Base-by-base conservation (phyloP, 495 filamentous ascomycete genomes). In the Aspergillus campestris region DNA sequence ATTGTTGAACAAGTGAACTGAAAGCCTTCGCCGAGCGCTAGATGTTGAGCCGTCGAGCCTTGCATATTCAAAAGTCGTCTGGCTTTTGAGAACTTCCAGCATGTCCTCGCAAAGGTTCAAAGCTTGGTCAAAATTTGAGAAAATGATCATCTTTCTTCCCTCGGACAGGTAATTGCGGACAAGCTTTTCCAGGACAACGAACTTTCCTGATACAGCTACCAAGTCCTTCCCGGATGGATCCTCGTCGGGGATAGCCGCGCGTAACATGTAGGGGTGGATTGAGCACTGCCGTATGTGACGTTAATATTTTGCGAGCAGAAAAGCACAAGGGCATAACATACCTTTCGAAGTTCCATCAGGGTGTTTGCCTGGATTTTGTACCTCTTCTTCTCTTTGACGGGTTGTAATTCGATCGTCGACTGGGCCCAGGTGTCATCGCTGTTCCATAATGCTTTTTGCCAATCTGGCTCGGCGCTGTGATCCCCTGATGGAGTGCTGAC, bases 331-430 rank as follows among this genome's bases (percentile, higher is more conserved):
- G 8, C 34, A 27, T 5, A 15, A 27, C 52, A 37, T 53, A 66
- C 64, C 53, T 83, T 83, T 31, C 80, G 63, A 5, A 84, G 58
- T 46, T 84, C 80, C 74, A 83, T 79, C 5, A 86, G 56, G 1
- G 81, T 63, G 44, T 83, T 84, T 10, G 37, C 42, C 0, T 40
- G 44, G 9, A 52, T 48, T 14, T 28, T 28, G n/a, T 41, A 38
- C n/a, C 38, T 39, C 11, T 34, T 41, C 4, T 37, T 38, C 0
- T 18, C 31, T 24, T 24, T 24, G 18, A 24, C 18, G 2, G 18
- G 18, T 4, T 2, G 18, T n/a, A 24, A 24, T 24, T 24, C 18
- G 18, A 24, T 24, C 18, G 18, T 24, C 18, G 18, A 24, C 18
- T 24, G 18, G 2, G 18, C 1, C 18, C 1, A 24, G 18, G 18